Evolutionary conservation across 2,329 filamentous ascomycete genomes (phyloP), one percentile per base, ranked within the genome.

Genomic region (Aspergillus fischeri): DNA sequence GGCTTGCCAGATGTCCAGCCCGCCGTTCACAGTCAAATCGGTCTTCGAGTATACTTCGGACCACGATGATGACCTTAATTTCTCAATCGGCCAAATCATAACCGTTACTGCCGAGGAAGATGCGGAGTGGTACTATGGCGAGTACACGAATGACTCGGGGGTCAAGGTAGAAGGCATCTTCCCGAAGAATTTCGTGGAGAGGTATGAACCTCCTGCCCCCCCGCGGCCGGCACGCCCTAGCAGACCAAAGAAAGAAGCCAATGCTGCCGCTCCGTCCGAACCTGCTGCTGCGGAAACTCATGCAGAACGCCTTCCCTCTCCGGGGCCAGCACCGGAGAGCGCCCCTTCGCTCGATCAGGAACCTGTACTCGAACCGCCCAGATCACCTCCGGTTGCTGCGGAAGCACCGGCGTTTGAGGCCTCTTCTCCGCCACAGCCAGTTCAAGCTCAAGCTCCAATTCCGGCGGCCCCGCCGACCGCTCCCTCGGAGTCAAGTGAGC

Each of bases 111-210:
- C 92, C 59, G 86, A 91, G 74, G 94, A 97, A 72, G 94, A 96
- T 72, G 87, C 83, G 62, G 95, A 97, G 73, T 97, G 92, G 94
- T 96, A 94, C 73, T 85, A 84, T 62, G 93, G 94, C 65, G 89
- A 94, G 75, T 97, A 96, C 73, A 79, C 86, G 62, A 90, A 95
- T 75, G 85, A 86, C 59, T 76, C 81, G 53, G 94, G 94, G 56
- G 77, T 75, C 61, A 91, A 88, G 75, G 84, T 87, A 71, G 87
- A 92, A 70, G 93, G 93, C 65, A 89, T 97, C 67, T 97, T 97
- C 75, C 93, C 92, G 52, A 88, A 89, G 73, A 99, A 97, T 78
- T 99, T 99, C 72, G 94, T 99, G 70, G 94, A 99, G 76, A 91
- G 88, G 77, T 95, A 91, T 76, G 93, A 97, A 74, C 94, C 94